Percentiles rank a stretch among this genome's conserved stretches.
Evolutionary conservation across 2,329 filamentous ascomycete genomes (phyloP).

Genomic region (Clarireedia sp.): DNA sequence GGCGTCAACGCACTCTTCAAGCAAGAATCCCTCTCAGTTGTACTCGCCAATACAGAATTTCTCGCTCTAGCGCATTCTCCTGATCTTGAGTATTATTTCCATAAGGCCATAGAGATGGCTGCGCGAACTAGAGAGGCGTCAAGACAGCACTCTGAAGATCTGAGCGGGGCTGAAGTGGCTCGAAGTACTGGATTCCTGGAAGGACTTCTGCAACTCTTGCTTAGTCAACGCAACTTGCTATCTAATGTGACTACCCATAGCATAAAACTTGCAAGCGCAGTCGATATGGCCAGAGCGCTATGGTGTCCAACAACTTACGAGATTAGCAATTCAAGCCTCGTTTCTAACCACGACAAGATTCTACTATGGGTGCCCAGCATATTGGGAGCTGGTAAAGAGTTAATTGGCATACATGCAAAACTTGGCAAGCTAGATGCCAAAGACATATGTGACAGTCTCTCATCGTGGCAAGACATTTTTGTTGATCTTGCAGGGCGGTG

Average conservation of each 20-base stretch:
- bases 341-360: slow-evolving; percentile 27
- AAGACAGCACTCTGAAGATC: slow-evolving; percentile 72
- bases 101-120: slow-evolving; percentile 69
- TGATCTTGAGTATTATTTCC: slow-evolving; percentile 59
- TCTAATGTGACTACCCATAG: slow-evolving; percentile 14
- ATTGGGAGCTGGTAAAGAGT: slow-evolving; percentile 51
- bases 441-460: slow-evolving; percentile 37
- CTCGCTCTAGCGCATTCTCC: slow-evolving; percentile 22
- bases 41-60: slow-evolving; percentile 54
- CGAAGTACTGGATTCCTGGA: slow-evolving; percentile 82
- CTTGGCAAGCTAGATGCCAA: slow-evolving; percentile 47
- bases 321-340: slow-evolving; percentile 8
- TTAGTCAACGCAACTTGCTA: slow-evolving; percentile 47
- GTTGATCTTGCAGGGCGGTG: slow-evolving; percentile 36
- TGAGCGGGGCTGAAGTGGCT: slow-evolving; percentile 71
- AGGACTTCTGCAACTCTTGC: slow-evolving; percentile 62
- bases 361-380: slow-evolving; percentile 60
- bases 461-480: slow-evolving; percentile 44
- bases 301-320: slow-evolving; percentile 33
- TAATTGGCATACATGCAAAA: slow-evolving; percentile 60
- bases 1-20: slow-evolving; percentile 63
- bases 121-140: slow-evolving; percentile 58
- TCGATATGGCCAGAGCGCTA: slow-evolving; percentile 28
- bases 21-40: slow-evolving; percentile 61
- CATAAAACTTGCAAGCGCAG: slow-evolving; percentile 16